Conservation (phyloP, 2,329 filamentous ascomycete species). For the Cytospora schulzeri region DNA sequence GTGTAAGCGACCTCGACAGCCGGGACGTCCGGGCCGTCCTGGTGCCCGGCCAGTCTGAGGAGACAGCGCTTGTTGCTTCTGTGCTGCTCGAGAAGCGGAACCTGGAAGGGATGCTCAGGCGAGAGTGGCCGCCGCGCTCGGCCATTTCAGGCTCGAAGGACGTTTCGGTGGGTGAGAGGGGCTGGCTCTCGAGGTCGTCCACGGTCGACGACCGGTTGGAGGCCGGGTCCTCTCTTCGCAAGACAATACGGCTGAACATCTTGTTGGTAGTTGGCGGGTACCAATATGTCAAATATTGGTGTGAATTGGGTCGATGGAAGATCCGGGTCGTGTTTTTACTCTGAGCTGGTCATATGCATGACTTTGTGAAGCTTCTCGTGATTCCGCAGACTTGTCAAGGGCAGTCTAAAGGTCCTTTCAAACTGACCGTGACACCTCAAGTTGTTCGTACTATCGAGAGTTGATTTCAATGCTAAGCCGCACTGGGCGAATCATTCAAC, state of each 20-base stretch:
- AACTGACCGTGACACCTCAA: constrained; percentile 18
- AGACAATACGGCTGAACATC: constrained; percentile 27
- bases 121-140: constrained; percentile 33
- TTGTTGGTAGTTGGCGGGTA: constrained; percentile 7
- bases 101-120: constrained; percentile 34
- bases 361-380: background rate
- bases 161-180: constrained; percentile 20
- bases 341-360: constrained; percentile 14
- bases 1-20: constrained; percentile 20
- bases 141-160: constrained; percentile 34
- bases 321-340: constrained; percentile 16
- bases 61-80: constrained; percentile 23
- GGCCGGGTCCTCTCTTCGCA: constrained; percentile 24
- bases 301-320: too few species aligned
- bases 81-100: constrained; percentile 32
- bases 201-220: constrained; percentile 10
- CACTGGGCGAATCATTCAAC: constrained; percentile 8
- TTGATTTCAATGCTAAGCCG: constrained; percentile 5
- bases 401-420: background rate
- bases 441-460: constrained; percentile 3
- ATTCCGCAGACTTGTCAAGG: background rate
- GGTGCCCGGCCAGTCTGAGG: constrained; percentile 21
- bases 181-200: constrained; percentile 27
- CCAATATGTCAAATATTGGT: background rate
- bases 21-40: constrained; percentile 19